Percentiles rank a stretch among this genome's conserved stretches.
Conservation (phyloP, 495 filamentous ascomycete species). For the Letharia lupina region DNA sequence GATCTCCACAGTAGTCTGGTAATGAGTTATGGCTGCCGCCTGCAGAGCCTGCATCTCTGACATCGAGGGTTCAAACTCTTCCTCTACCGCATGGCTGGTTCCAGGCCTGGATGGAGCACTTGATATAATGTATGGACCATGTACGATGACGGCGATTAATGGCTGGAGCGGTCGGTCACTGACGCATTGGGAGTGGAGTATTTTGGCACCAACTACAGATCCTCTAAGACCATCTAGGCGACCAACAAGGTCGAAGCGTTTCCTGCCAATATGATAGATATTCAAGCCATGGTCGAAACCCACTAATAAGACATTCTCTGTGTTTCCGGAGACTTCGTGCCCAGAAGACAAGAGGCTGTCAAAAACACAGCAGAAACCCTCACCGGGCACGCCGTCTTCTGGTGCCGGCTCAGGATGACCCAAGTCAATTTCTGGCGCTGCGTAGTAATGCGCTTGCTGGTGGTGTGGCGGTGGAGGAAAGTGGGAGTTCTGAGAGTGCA, state of each 20-base stretch:
- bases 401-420: constrained; percentile 28
- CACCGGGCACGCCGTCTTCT: constrained; percentile 47
- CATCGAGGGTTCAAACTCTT: constrained; percentile 24
- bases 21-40: constrained; percentile 37
- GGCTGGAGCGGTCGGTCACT: constrained; percentile 44
- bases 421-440: constrained; percentile 47
- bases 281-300: constrained; percentile 71
- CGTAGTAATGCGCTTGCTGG: constrained; percentile 66
- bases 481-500: constrained; percentile 35
- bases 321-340: constrained; percentile 40
- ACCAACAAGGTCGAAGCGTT: constrained; percentile 54
- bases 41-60: constrained; percentile 25
- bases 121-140: constrained; percentile 53
- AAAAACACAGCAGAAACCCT: constrained; percentile 72
- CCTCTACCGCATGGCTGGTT: constrained; percentile 13
- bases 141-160: constrained; percentile 64
- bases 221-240: constrained; percentile 68
- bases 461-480: constrained; percentile 72
- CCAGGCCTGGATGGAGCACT: constrained; percentile 25
- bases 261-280: constrained; percentile 59
- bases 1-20: constrained; percentile 79
- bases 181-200: constrained; percentile 51
- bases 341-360: constrained; percentile 52
- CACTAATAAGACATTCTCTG: constrained; percentile 61
- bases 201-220: constrained; percentile 71